Percentiles rank a stretch among this genome's conserved stretches.
phyloP scores from a whole-genome alignment of 345 rosid genomes.

The Trapa incisa region DNA sequence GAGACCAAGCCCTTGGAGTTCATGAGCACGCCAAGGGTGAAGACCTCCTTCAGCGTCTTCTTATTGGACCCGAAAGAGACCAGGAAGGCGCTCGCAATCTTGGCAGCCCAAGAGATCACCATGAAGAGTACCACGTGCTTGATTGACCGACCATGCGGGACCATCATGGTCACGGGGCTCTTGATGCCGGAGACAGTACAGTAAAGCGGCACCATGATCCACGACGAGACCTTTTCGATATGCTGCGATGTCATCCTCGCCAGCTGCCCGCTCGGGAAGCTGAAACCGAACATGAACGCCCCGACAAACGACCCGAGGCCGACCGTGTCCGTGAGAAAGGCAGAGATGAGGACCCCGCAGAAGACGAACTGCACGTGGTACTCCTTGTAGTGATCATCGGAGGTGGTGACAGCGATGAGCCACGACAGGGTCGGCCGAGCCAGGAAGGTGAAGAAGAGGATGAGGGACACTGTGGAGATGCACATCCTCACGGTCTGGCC shows the following conservation, averaged over 20 bases:
- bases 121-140: slow-evolving; percentile 5
- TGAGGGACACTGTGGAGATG: slow-evolving; percentile 17
- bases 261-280: slow-evolving; percentile 33
- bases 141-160: neutral
- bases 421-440: slow-evolving; percentile 32
- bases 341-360: slow-evolving; percentile 28
- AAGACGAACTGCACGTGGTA: slow-evolving; percentile 33
- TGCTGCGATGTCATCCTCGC: slow-evolving; percentile 23
- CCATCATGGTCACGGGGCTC: slow-evolving; percentile 12
- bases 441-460: slow-evolving; percentile 19
- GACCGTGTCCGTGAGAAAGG: slow-evolving; percentile 33
- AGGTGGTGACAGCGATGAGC: slow-evolving; percentile 15
- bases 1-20: slow-evolving; percentile 57
- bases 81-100: slow-evolving; percentile 30
- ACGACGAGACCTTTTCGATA: slow-evolving; percentile 31
- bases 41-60: slow-evolving; percentile 21
- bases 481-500: slow-evolving; percentile 3
- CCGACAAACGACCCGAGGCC: slow-evolving; percentile 48
- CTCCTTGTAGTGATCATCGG: slow-evolving; percentile 21
- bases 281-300: slow-evolving; percentile 54
- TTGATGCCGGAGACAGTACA: slow-evolving; percentile 30
- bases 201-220: slow-evolving; percentile 38
- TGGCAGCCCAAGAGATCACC: slow-evolving; percentile 16
- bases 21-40: slow-evolving; percentile 43
- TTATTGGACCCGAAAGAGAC: slow-evolving; percentile 17